Evolutionary conservation across 441 rosid genomes (phyloP), one percentile per base, ranked within the genome.

Genomic region (Euphorbia celastroides): DNA sequence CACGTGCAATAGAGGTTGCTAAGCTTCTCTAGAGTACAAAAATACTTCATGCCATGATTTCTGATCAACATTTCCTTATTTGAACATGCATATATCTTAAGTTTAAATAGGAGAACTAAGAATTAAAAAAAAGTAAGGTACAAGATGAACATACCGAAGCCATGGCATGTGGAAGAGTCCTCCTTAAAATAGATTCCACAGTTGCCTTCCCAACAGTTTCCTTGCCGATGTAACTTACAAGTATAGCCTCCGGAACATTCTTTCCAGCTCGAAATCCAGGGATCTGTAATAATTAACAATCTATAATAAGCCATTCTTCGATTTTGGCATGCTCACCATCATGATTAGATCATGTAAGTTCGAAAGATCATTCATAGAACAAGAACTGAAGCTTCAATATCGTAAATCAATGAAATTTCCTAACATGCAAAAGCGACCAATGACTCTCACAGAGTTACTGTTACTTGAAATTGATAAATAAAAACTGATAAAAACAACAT

Each of bases 161-260:
- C 95, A 93, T 79, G 72, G 97, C 95, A 67, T 93, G 97, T 50
- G 99, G 97, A 74, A 93, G 96, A 59, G 97, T 93, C 82, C 96
- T 85, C 81, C 88, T 81, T 79, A 93, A 63, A 69, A 93, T 86
- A 68, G 99, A 86, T 76, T 93, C 99, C 65, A 91, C 81, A 1
- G 88, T 81, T 62, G 99, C 99, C 79, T 77, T 82, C 69, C 77
- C 79, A 67, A 93, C 83, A 77, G 77, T 79, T 74, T 75, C 74
- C 80, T 84, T 84, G 69, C 98, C 97, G 41, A 87, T 82, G 68
- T 86, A 84, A 77, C 81, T 77, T 22, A 93, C 51, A 77, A 90
- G 89, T 59, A 89, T 68, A 69, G 80, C 76, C 82, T 93, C 95
- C 0, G 97, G 96, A 65, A 89, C 87, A 59, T 61, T 71, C 80